Evolutionary conservation across 345 rosid genomes (phyloP).

Genomic region (Durio zibethinus): DNA sequence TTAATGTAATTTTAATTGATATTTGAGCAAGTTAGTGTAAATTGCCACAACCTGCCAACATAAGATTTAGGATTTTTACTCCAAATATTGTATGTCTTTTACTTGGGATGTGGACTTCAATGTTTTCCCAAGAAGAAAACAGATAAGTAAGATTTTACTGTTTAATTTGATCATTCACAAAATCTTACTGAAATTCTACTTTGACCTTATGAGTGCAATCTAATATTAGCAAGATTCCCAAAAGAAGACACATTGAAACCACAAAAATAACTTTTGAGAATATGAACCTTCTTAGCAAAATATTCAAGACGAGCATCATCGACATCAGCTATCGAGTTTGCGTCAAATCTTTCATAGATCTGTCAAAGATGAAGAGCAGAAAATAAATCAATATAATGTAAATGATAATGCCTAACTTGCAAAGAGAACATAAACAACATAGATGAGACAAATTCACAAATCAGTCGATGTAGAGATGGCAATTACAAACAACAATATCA

Average conservation of each 20-base stretch:
- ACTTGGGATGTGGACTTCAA: neutral
- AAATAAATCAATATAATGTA: conserved; percentile 20
- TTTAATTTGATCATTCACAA: neutral
- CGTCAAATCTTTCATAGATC: conserved; percentile 81
- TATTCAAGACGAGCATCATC: conserved; percentile 83
- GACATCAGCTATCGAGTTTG: conserved; percentile 45
- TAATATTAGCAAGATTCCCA: neutral
- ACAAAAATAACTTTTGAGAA: neutral
- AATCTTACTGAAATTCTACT: neutral
- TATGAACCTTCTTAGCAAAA: conserved; percentile 68
- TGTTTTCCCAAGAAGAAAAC: neutral
- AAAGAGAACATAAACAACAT: neutral
- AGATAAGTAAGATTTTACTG: neutral
- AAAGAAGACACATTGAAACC: neutral
- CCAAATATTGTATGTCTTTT: neutral
- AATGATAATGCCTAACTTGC: neutral
- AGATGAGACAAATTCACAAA: neutral
- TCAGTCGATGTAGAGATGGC: neutral
- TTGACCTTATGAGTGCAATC: neutral
- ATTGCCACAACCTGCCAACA: neutral
- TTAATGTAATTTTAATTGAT: no score
- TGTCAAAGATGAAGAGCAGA: conserved; percentile 28
- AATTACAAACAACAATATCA: neutral
- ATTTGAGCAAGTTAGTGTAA: no score
- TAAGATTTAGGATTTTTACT: neutral